Percentiles rank a stretch among this genome's conserved stretches.
Conservation (phyloP, 768 basidiomycete genomes). For the Xerocomus spinulosus region DNA sequence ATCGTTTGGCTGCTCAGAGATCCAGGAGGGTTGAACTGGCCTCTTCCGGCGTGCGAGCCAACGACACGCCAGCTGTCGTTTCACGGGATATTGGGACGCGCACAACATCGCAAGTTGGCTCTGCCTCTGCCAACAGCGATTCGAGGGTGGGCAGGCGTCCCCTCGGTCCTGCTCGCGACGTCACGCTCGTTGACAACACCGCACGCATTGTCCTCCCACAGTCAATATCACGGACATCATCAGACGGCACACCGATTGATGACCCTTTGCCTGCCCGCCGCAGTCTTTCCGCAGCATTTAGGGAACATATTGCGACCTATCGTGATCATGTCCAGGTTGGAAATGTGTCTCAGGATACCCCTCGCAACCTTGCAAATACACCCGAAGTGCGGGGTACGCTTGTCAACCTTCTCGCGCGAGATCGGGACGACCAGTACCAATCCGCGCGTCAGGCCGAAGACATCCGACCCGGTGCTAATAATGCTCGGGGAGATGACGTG, state of each 20-base stretch:
- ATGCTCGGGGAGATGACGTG: constrained; percentile 8
- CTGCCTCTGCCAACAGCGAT: constrained; percentile 1
- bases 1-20: constrained; percentile 20
- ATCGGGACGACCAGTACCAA: constrained; percentile 18
- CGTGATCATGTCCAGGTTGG: constrained; percentile 11
- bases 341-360: constrained; percentile 10
- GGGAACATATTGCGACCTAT: constrained; percentile 17
- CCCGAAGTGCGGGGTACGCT: constrained; percentile 23
- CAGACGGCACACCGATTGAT: constrained; percentile 18
- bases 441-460: constrained; percentile 9
- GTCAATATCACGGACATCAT: constrained; percentile 24
- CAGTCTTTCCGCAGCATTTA: constrained; percentile 19
- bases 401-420: constrained; percentile 21
- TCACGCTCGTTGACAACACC: constrained; percentile 17
- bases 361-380: constrained; percentile 19
- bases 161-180: constrained; percentile 13
- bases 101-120: not conserved
- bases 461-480: constrained; percentile 1
- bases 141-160: constrained; percentile 11
- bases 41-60: constrained; percentile 7
- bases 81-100: not conserved
- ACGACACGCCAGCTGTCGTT: not conserved
- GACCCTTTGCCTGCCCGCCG: constrained; percentile 15
- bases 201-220: constrained; percentile 17
- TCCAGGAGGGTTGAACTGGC: constrained; percentile 24